Base-by-base conservation (phyloP, 1,284 basidiomycete genomes). In the Melampsora medusae region DNA sequence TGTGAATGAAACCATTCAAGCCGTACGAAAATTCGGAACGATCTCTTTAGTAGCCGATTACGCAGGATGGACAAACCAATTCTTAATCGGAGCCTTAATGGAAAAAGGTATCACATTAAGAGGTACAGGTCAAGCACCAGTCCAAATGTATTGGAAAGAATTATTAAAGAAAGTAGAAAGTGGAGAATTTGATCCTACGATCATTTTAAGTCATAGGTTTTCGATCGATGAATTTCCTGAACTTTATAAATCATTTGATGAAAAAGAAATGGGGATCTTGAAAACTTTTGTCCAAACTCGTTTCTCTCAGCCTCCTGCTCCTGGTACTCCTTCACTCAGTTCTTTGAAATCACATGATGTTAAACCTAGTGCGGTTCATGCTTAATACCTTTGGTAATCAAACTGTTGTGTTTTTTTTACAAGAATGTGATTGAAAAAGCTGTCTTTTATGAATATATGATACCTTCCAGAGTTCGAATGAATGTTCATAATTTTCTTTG, bases 11-110 rank as follows among this genome's bases (percentile, higher is more conserved):
- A 14, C 12, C 42, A 42, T 42, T 14, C 42, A 42, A 42, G 42
- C 42, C 6, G 42, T 42, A 42, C 9, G 42, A 42, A 42, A 42
- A 42, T 42, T 42, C 42, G 42, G 42, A 42, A 42, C 42, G 12
- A 42, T 42, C 42, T 42, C 42, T 42, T 14, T 42, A 42, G 42
- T 42, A 14, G 42, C 42, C 12, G 42, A 42, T 42, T 42, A 42
- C 12, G 42, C 53, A 53, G 42, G 31, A 60, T 28, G 7, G 12
- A 77, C 77, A 65, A 70, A 66, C 35, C 77, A 77, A 17, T 79
- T 80, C 48, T 50, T 77, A 25, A 80, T 80, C n/a, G 80, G 80
- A 1, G 79, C 79, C 0, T 50, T 80, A 33, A 80, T 80, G 80
- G 79, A 79, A 78, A 80, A 80, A 76, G 79, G 69, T 16, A 77